Base-by-base conservation (phyloP, 2,329 filamentous ascomycete species). In the Nannizziopsis arthrosporioides region DNA sequence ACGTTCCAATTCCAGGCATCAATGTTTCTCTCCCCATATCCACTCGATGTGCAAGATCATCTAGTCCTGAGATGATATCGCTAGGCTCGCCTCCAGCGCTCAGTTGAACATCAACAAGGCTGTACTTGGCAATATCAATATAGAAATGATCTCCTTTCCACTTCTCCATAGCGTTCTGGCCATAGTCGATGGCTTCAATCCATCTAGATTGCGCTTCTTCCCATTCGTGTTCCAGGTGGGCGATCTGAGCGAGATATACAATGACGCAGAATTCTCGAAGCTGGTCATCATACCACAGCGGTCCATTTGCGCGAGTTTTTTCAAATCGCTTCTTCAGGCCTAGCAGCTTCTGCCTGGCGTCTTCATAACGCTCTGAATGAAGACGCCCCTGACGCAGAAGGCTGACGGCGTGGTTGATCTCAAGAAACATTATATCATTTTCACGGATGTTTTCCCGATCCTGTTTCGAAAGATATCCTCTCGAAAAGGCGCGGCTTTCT, bases 351-450 rank as follows among this genome's bases (percentile, higher is more conserved):
- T 27, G 17, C 30, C 42, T 32, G 1, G 45, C 45, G 3, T 48
- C 45, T 27, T 11, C 12, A 22, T 48, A 48, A 15, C 39, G 30
- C 22, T 42, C 31, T 10, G 45, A 14, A 19, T 15, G 14, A 11
- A 48, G n/a, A 12, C 27, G 38, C 11, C 45, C 45, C 42, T 48
- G 38, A 8, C 45, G 36, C 10, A 48, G 45, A 39, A 48, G 32
- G 38, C 45, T 48, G 31, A 30, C 45, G 3, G 45, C 45, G 11
- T 15, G 31, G n/a, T 42, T 48, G 31, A 48, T 48, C 27, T 48
- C 45, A 7, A 48, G 45, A 35, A 48, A 48, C 45, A 42, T 48
- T 22, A 38, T 48, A 15, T 48, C 45, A 5, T 18, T 48, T 15
- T 48, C 45, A 19, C 45, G 11, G 5, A 42, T 18, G 17, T 48